Percentiles rank a stretch among this genome's conserved stretches.
Conservation (phyloP, 192 early-diverging fungal species). For the Linnemannia zychae region DNA sequence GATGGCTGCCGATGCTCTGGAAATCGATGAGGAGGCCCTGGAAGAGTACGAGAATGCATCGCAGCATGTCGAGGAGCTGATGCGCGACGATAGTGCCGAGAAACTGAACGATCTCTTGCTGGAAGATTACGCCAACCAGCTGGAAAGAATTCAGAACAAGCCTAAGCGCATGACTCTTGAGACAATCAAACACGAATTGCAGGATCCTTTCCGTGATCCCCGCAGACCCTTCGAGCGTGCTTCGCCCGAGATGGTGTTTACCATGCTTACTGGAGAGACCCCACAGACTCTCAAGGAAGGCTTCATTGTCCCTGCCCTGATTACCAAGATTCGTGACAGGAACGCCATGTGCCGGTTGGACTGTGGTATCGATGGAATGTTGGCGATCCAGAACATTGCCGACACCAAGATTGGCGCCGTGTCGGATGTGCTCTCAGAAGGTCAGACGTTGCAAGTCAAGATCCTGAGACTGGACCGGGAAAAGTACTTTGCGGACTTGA, state of each 20-base stretch:
- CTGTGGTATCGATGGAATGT: conserved; percentile 89
- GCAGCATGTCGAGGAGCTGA: conserved; percentile 86
- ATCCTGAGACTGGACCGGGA: conserved; percentile 87
- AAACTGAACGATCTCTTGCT: conserved; percentile 89
- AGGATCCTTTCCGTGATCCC: conserved; percentile 83
- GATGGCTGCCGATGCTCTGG: conserved; percentile 96
- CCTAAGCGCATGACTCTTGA: conserved; percentile 87
- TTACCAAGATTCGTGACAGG: conserved; percentile 80
- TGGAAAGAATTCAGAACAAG: conserved; percentile 78
- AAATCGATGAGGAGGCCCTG: conserved; percentile 84
- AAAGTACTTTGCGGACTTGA: conserved; percentile 81
- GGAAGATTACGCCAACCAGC: conserved; percentile 91
- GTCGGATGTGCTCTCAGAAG: conserved; percentile 73
- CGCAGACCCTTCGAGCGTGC: conserved; percentile 74
- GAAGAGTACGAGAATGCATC: conserved; percentile 81
- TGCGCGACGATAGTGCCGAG: conserved; percentile 70
- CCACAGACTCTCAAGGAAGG: conserved; percentile 76
- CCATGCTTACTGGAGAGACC: conserved; percentile 90
- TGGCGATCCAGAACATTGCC: conserved; percentile 72
- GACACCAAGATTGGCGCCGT: conserved; percentile 71
- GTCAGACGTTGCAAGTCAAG: conserved; percentile 79
- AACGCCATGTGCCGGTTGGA: conserved; percentile 82
- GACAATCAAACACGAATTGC: conserved; percentile 91
- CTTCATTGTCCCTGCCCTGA: conserved; percentile 74
- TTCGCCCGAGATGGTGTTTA: conserved; percentile 72